A percentile compares a stretch with the other conserved stretches of the same genome.
Evolutionary conservation across 2,329 filamentous ascomycete genomes (phyloP).

Genomic region (Coleophoma eucalyptorum): DNA sequence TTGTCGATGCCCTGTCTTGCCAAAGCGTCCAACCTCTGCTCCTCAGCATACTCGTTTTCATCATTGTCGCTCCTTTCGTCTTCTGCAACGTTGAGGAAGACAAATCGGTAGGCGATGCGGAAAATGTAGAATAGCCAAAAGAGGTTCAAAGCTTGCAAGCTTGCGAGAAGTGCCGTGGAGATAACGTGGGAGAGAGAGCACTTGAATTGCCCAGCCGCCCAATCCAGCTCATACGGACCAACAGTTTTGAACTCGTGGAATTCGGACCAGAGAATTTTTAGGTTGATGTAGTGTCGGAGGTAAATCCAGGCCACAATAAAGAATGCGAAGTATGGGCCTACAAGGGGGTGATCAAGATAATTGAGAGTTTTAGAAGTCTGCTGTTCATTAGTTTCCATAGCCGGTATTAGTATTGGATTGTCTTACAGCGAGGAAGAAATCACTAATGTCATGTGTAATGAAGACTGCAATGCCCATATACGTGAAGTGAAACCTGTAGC

Average conservation of each 20-base stretch:
- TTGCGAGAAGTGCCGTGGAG: slow-evolving; percentile 58
- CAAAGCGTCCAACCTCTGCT: slow-evolving; percentile 15
- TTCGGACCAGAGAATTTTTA: slow-evolving; percentile 71
- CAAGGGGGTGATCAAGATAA: slow-evolving; percentile 77
- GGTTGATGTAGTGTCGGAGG: slow-evolving; percentile 80
- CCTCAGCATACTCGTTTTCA: slow-evolving; percentile 36
- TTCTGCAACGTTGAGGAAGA: slow-evolving; percentile 55
- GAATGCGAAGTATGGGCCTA: slow-evolving; percentile 77
- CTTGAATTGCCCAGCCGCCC: slow-evolving; percentile 75
- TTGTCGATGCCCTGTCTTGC: slow-evolving; percentile 7
- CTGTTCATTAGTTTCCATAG: background rate
- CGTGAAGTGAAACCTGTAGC: slow-evolving; percentile 95
- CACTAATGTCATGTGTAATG: slow-evolving; percentile 89
- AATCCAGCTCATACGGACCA: slow-evolving; percentile 72
- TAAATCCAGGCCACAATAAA: slow-evolving; percentile 89
- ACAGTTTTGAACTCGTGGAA: slow-evolving; percentile 73
- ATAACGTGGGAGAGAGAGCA: slow-evolving; percentile 67
- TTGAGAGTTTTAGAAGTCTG: slow-evolving; percentile 89
- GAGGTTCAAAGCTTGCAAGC: slow-evolving; percentile 71
- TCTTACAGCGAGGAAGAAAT: slow-evolving; percentile 90
- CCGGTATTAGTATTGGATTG: no score
- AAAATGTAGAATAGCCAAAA: slow-evolving; percentile 81
- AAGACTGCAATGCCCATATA: slow-evolving; percentile 93
- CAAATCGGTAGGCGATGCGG: slow-evolving; percentile 69
- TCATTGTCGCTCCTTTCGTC: slow-evolving; percentile 75